phyloP scores from a whole-genome alignment of 768 basidiomycete species.

The Gloeopeniophorella convolvens region DNA sequence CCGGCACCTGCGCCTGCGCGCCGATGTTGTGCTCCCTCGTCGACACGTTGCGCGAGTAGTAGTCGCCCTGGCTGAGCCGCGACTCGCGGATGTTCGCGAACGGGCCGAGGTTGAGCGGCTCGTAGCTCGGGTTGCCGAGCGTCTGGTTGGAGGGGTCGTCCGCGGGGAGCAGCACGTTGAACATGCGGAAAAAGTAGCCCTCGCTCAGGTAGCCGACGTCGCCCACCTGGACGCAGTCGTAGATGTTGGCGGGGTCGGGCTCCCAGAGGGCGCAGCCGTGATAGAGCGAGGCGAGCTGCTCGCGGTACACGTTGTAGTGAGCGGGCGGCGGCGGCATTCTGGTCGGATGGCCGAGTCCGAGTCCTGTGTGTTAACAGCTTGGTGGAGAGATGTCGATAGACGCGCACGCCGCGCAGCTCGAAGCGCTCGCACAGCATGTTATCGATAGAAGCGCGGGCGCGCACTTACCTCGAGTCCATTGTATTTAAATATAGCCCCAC shows the following conservation, averaged over 20 bases:
- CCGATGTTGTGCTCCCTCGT: not conserved
- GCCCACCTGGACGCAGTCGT: conserved; percentile 15
- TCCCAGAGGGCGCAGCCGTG: conserved; percentile 17
- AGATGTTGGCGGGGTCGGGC: conserved; percentile 15
- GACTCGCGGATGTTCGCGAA: not conserved
- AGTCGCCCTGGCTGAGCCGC: not conserved
- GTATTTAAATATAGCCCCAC: too few relatives aligned
- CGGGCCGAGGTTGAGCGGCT: not conserved
- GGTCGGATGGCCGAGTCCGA: too few relatives aligned
- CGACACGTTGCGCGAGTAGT: not conserved
- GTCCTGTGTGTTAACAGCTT: too few relatives aligned
- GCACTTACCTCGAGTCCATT: too few relatives aligned
- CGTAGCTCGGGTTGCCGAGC: not conserved
- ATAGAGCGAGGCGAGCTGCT: conserved; percentile 1
- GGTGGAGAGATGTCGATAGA: not conserved
- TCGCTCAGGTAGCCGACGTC: conserved; percentile 19
- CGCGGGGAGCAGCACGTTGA: conserved; percentile 14
- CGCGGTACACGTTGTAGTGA: conserved; percentile 3
- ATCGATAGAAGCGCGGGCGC: too few relatives aligned
- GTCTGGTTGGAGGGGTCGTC: not conserved
- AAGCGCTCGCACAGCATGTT: too few relatives aligned
- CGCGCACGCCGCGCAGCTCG: too few relatives aligned
- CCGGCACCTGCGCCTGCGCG: not conserved
- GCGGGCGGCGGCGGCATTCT: conserved; percentile 6
- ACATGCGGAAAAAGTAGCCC: conserved; percentile 17